phyloP scores from a whole-genome alignment of 2,329 filamentous ascomycete genomes.

The Dactylonectria estremocensis region DNA sequence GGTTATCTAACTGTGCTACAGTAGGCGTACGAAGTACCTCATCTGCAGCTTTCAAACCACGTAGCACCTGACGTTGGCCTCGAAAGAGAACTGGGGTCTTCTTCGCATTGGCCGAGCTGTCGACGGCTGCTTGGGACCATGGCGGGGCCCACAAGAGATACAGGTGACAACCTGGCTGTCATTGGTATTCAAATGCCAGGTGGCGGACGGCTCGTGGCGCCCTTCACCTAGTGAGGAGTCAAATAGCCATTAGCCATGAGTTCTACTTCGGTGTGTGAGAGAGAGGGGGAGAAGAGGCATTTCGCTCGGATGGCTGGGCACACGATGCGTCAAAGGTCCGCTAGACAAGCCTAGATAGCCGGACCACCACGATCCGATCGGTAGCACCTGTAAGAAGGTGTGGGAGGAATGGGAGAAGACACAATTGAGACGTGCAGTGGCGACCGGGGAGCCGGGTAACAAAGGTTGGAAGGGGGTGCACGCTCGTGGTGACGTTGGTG shows the following conservation, averaged over 20 bases:
- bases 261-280: no score
- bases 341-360: constrained; percentile 20
- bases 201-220: neutral
- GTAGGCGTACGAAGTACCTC: no score
- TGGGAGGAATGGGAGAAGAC: neutral
- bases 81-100: neutral
- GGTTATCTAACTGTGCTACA: neutral
- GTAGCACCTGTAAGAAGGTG: constrained; percentile 5
- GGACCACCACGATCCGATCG: constrained; percentile 16
- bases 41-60: neutral
- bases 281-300: constrained; percentile 3
- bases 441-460: neutral
- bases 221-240: neutral
- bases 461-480: constrained; percentile 1
- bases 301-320: constrained; percentile 1
- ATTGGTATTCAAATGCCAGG: neutral
- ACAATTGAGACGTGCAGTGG: neutral
- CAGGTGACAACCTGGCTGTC: neutral
- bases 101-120: neutral
- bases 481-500: neutral
- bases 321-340: constrained; percentile 2
- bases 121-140: neutral
- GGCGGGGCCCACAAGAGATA: neutral
- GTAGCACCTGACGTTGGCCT: neutral
- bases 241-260: neutral